phyloP scores from a whole-genome alignment of 148 eudicot species.

The Diospyros lotus region DNA sequence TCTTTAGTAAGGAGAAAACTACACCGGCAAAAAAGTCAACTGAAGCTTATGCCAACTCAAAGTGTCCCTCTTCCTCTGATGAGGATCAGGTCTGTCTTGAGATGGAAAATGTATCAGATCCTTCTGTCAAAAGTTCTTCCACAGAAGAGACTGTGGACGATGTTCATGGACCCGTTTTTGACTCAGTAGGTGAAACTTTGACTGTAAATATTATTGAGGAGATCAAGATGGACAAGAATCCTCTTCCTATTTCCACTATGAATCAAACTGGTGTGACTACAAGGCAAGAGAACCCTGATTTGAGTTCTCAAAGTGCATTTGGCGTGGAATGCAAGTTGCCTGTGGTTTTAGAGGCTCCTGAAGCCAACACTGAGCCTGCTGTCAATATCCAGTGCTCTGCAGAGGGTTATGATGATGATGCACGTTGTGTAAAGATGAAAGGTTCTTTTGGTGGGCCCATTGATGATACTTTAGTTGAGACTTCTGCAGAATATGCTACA shows the following conservation, averaged over 20 bases:
- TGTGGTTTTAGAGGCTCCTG: slow-evolving; percentile 2
- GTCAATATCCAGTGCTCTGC: neutral
- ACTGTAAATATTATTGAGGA: neutral
- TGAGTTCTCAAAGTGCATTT: neutral
- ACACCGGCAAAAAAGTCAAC: slow-evolving; percentile 10
- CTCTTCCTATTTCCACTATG: neutral
- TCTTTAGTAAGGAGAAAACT: slow-evolving; percentile 12
- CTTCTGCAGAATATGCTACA: neutral
- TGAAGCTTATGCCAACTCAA: slow-evolving; percentile 20
- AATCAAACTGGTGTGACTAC: neutral
- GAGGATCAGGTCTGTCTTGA: slow-evolving; percentile 8
- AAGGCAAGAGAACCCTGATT: slow-evolving; percentile 1
- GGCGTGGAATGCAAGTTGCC: slow-evolving; percentile 1
- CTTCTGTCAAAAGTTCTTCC: slow-evolving; percentile 9
- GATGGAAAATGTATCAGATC: slow-evolving; percentile 20
- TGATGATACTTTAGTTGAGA: slow-evolving; percentile 4
- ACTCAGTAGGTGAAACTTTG: slow-evolving; percentile 1
- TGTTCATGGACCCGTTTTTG: neutral
- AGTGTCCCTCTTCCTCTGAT: slow-evolving; percentile 14
- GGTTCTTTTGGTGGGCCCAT: neutral
- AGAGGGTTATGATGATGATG: slow-evolving; percentile 1
- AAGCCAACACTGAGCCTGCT: neutral
- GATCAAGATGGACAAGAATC: slow-evolving; percentile 1
- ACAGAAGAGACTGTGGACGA: neutral
- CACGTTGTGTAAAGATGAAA: neutral